These are phyloP conservation scores for Alternaria triticina DNA, from an alignment of 2,329 filamentous ascomycete species.

Conservation along the genomic window DNA sequence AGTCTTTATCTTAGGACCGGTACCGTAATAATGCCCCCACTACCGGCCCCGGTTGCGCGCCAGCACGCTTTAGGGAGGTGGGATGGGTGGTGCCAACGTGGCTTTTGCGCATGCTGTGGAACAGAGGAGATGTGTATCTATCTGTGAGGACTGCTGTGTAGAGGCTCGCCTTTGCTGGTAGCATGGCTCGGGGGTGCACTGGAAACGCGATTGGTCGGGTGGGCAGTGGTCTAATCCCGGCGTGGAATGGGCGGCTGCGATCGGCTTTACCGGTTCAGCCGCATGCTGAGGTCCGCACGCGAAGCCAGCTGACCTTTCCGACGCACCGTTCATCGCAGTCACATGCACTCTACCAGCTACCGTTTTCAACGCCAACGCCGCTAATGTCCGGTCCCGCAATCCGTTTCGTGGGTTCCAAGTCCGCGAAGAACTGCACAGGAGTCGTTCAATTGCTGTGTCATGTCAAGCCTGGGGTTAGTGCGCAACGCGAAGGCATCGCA, in stretches of 20 bases:
- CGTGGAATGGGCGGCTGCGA: conserved; percentile 9
- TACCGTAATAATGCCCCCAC: not conserved
- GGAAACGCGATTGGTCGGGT: not conserved
- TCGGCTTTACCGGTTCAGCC: conserved; percentile 10
- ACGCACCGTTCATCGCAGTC: not conserved
- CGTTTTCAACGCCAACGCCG: not conserved
- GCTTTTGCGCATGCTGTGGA: not conserved
- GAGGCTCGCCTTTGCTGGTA: not conserved
- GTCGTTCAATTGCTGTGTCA: conserved; percentile 67
- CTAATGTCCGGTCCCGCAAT: conserved; percentile 26
- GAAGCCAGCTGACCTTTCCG: conserved; percentile 17
- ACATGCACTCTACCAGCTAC: not conserved
- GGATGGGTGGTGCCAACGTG: not conserved
- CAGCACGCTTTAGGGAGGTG: conserved; percentile 29
- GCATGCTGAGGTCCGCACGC: not conserved
- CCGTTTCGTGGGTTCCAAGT: conserved; percentile 36
- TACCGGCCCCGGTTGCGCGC: conserved; percentile 6
- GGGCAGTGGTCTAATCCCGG: not conserved
- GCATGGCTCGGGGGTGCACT: not conserved
- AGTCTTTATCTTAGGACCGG: conserved; percentile 27
- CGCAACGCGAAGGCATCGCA: conserved; percentile 66
- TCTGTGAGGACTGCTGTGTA: not conserved
- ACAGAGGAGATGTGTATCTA: not conserved
- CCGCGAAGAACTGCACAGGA: conserved; percentile 12
- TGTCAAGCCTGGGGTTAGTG: conserved; percentile 70